phyloP scores from a whole-genome alignment of 2,329 filamentous ascomycete genomes.

The Camillea tinctor region DNA sequence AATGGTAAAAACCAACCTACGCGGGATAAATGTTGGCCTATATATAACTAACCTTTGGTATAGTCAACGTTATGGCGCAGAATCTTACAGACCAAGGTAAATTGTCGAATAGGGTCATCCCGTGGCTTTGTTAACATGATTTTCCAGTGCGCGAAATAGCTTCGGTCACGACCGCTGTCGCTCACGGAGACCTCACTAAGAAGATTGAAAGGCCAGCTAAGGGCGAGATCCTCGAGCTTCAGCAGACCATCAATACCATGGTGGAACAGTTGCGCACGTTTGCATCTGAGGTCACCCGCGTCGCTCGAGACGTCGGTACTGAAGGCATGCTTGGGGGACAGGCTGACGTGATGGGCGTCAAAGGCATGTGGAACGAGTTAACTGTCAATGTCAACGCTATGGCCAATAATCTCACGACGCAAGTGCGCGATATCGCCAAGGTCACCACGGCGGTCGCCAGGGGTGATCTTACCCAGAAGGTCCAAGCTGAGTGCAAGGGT shows the following conservation, averaged over 20 bases:
- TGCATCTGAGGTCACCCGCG: slow-evolving; percentile 78
- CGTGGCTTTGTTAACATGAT: slow-evolving; percentile 5
- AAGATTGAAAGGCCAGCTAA: slow-evolving; percentile 80
- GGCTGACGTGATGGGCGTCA: slow-evolving; percentile 78
- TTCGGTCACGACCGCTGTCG: slow-evolving; percentile 79
- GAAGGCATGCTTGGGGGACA: slow-evolving; percentile 81
- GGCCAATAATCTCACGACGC: slow-evolving; percentile 82
- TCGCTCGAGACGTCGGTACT: slow-evolving; percentile 80
- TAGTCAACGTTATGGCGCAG: slow-evolving; percentile 81
- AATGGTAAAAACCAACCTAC: slow-evolving; percentile 54
- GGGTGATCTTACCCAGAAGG: slow-evolving; percentile 94
- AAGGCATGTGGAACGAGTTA: slow-evolving; percentile 86
- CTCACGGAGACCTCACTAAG: slow-evolving; percentile 78
- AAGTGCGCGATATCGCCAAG: slow-evolving; percentile 92
- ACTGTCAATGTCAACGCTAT: slow-evolving; percentile 86
- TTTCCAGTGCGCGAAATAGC: slow-evolving; percentile 73
- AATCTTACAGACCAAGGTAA: slow-evolving; percentile 74
- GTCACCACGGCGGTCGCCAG: slow-evolving; percentile 70
- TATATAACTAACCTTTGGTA: slow-evolving; percentile 25
- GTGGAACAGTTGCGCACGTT: slow-evolving; percentile 82
- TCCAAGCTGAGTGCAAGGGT: slow-evolving; percentile 87
- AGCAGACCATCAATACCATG: slow-evolving; percentile 89
- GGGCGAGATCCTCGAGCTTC: slow-evolving; percentile 78
- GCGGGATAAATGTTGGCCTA: slow-evolving; percentile 1
- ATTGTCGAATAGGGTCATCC: slow-evolving; percentile 7